A percentile compares a stretch with the other conserved stretches of the same genome.
These are phyloP conservation scores for Tulasnella sp. DNA, from an alignment of 768 basidiomycete genomes.

Conservation along the genomic window DNA sequence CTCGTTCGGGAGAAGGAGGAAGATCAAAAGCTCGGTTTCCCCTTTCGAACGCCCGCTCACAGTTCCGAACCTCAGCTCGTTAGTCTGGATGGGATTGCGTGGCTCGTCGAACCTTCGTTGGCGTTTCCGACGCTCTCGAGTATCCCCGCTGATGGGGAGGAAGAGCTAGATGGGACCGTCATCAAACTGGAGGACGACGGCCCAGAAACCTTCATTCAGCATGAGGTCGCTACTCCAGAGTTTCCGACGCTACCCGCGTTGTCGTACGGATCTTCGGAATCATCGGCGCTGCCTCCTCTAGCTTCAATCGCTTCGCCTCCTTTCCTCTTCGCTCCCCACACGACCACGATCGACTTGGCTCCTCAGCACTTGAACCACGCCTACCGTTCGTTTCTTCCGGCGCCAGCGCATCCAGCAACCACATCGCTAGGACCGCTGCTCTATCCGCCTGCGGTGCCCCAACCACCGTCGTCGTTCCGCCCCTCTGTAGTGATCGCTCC, in stretches of 20 bases:
- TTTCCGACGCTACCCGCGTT: not conserved
- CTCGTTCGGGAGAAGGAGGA: not conserved
- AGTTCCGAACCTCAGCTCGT: not conserved
- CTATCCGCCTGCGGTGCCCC: not conserved
- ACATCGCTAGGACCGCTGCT: not conserved
- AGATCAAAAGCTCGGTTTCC: not conserved
- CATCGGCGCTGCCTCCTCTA: not conserved
- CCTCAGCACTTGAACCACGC: not conserved
- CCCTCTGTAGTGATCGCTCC: not conserved
- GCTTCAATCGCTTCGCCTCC: not conserved
- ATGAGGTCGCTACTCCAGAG: not conserved
- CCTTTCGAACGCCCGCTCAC: not conserved
- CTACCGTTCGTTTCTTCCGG: not conserved
- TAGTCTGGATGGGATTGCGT: not conserved
- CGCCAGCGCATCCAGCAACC: not conserved
- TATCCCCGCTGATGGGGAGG: not conserved
- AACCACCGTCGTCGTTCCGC: too few species aligned
- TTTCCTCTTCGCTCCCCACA: not conserved
- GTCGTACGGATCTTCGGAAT: not conserved
- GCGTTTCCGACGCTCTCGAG: not conserved
- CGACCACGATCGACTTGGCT: not conserved
- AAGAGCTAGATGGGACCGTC: not conserved
- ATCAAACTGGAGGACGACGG: not conserved
- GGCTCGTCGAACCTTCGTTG: not conserved
- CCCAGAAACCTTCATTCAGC: too few species aligned